Evolutionary conservation across 805 yeast genomes (phyloP), one percentile per base, ranked within the genome.

Genomic region (Komagataella phaffii): DNA sequence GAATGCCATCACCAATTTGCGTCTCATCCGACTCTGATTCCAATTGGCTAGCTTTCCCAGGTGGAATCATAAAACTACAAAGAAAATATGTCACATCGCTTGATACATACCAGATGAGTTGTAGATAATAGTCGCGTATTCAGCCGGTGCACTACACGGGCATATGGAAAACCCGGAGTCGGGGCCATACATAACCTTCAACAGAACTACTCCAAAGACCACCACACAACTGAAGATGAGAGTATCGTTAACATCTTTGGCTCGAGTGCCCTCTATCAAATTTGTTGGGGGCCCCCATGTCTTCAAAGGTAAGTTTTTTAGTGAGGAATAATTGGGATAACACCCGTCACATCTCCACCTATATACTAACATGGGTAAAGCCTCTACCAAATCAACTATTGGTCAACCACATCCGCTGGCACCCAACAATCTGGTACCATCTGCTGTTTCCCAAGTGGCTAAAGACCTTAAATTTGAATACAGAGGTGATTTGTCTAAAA

Each of bases 251-350:
- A 54, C 52, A 48, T 12, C 49, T n/a, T 56, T 68, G 19, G 71
- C 70, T 30, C 60, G 63, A 57, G 72, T 75, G 21, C 96, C 95
- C 14, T 72, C 81, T 65, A 91, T 91, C 69, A 85, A 83, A 62
- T 91, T 91, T 63, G 77, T 88, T 48, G 96, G 97, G 46, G 89
- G 89, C 48, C 83, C 88, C 49, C 88, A 83, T 64, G 62, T 71
- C 30, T 64, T 70, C 53, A 66, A 71, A 57, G 73, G 81, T 70
- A 68, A 52, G 40, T 30, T 30, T 14, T 8, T 30, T 14, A 30
- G n/a, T 14, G 14, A 10, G 14, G 40, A 8, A 14, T n/a, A 30
- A 30, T 30, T 30, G 40, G 12, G 6, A 21, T 5, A 21, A 21
- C 6, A 21, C 23, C 23, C 23, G 23, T 6, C 23, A 21, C 6